Evolutionary conservation across 2,329 filamentous ascomycete genomes (phyloP).

Genomic region (Trichoderma sp.): DNA sequence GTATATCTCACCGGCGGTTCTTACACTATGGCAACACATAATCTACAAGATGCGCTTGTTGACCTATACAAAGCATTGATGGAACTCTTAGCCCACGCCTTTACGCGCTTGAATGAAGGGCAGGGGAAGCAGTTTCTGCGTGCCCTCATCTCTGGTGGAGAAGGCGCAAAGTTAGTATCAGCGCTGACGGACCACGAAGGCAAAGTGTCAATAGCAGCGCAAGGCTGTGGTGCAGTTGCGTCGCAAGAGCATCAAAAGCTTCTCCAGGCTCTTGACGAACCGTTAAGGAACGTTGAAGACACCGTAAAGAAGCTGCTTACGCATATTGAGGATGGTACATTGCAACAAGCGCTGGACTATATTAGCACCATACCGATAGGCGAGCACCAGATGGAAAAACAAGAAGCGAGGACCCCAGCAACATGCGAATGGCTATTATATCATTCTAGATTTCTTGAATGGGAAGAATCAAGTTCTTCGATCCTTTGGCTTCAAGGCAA

Average conservation of each 20-base stretch:
- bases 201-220: neutral
- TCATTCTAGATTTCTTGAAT: neutral
- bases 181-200: neutral
- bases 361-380: neutral
- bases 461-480: neutral
- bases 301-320: neutral
- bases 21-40: neutral
- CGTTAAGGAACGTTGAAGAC: neutral
- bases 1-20: neutral
- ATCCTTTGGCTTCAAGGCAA: conserved; percentile 1
- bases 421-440: conserved; percentile 8
- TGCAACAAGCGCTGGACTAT: neutral
- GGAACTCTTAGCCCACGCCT: neutral
- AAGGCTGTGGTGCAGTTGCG: neutral
- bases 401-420: neutral
- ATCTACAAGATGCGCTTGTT: neutral
- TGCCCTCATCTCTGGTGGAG: neutral
- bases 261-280: neutral
- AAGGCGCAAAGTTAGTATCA: neutral
- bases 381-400: neutral
- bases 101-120: neutral
- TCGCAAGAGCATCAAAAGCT: neutral
- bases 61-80: neutral
- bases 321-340: neutral
- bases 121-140: conserved; percentile 2